These are phyloP conservation scores for Coniochaeta hoffmannii DNA, from an alignment of 2,329 filamentous ascomycete species.

Conservation along the genomic window DNA sequence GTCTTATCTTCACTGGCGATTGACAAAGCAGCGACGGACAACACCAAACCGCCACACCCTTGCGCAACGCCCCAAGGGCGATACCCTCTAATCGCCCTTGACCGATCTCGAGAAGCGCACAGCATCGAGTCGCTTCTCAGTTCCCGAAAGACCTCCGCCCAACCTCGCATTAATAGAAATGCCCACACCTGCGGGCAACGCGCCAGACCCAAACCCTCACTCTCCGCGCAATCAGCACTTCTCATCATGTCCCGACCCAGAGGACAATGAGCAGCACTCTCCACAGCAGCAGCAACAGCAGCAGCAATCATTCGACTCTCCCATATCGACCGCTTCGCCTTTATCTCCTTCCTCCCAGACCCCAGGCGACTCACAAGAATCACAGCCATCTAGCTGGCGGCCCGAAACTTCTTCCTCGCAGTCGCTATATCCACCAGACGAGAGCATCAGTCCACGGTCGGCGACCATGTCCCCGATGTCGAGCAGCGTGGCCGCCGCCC, in stretches of 20 bases:
- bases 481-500: slow-evolving; percentile 19
- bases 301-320: background rate
- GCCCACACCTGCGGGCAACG: slow-evolving; percentile 39
- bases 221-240: slow-evolving; percentile 24
- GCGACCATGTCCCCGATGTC: slow-evolving; percentile 32
- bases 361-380: slow-evolving; percentile 4
- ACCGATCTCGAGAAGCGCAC: background rate
- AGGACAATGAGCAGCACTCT: slow-evolving; percentile 10
- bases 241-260: slow-evolving; percentile 18
- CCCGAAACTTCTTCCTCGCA: slow-evolving; percentile 10
- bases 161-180: slow-evolving; percentile 20
- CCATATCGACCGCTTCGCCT: background rate
- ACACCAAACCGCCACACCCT: background rate
- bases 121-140: background rate
- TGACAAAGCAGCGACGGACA: background rate
- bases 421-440: slow-evolving; percentile 8
- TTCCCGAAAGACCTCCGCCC: background rate
- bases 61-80: background rate
- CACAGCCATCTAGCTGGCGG: slow-evolving; percentile 18
- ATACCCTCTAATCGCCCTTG: background rate
- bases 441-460: slow-evolving; percentile 25
- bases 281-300: background rate
- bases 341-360: slow-evolving; percentile 18
- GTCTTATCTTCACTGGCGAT: background rate
- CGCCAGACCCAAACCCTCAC: slow-evolving; percentile 22